These are phyloP conservation scores for Nasturtium officinale DNA, from an alignment of 345 rosid genomes.

Conservation along the genomic window DNA sequence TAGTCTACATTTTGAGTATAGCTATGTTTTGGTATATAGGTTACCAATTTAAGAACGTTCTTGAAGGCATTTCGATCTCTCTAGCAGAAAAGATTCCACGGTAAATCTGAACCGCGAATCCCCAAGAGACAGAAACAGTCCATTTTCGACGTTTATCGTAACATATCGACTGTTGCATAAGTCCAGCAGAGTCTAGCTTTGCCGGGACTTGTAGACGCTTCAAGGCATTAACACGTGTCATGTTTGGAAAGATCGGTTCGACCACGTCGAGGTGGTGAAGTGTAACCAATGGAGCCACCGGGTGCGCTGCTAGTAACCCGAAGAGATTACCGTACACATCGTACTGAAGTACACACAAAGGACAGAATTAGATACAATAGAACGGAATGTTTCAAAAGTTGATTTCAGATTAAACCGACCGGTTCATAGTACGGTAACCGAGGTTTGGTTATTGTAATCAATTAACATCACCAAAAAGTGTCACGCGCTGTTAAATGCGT, in stretches of 20 bases:
- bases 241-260: conserved; percentile 88
- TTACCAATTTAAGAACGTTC: conserved; percentile 98
- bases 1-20: background rate
- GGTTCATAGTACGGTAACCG: conserved; percentile 36
- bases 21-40: background rate
- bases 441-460: conserved; percentile 11
- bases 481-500: conserved; percentile 26
- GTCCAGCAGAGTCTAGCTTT: conserved; percentile 79
- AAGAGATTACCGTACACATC: conserved; percentile 94
- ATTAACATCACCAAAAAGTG: conserved; percentile 1
- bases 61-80: conserved; percentile 94
- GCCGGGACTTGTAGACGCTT: conserved; percentile 61
- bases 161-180: conserved; percentile 97
- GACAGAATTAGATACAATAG: background rate
- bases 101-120: conserved; percentile 82
- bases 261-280: conserved; percentile 94
- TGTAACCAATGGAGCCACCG: conserved; percentile 81
- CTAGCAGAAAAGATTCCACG: conserved; percentile 84
- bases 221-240: conserved; percentile 74
- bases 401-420: conserved; percentile 15
- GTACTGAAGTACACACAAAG: conserved; percentile 59
- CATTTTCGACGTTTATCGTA: conserved; percentile 69
- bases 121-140: conserved; percentile 96
- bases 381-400: background rate
- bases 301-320: conserved; percentile 94